phyloP scores from a whole-genome alignment of 2,329 filamentous ascomycete species.

The Verticillium nubilum region DNA sequence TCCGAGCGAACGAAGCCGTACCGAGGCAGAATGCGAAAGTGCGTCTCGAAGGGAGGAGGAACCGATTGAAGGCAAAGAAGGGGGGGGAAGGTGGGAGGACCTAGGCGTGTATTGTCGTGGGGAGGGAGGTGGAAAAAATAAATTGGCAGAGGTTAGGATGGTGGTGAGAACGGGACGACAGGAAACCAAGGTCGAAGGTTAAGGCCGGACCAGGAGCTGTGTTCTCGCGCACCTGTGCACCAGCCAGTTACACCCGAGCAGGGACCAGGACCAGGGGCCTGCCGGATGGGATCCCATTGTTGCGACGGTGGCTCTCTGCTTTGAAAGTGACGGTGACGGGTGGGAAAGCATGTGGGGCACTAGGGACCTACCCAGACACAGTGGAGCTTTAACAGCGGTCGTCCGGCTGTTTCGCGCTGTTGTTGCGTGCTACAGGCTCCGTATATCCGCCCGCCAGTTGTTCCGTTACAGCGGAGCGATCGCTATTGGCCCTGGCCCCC shows the following conservation, averaged over 20 bases:
- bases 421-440: slow-evolving; percentile 3
- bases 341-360: background rate
- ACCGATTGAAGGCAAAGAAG: background rate
- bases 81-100: slow-evolving; percentile 4
- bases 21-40: slow-evolving; percentile 11
- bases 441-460: slow-evolving; percentile 9
- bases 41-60: slow-evolving; percentile 4
- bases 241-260: background rate
- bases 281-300: background rate
- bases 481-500: slow-evolving; percentile 7
- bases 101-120: slow-evolving; percentile 4
- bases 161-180: background rate
- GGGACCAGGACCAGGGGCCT: background rate
- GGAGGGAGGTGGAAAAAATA: slow-evolving; percentile 10
- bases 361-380: too few species aligned
- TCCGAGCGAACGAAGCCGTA: slow-evolving; percentile 15
- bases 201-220: background rate
- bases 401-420: slow-evolving; percentile 12
- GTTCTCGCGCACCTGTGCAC: background rate
- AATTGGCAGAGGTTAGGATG: slow-evolving; percentile 1
- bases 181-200: slow-evolving; percentile 3
- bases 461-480: slow-evolving; percentile 11
- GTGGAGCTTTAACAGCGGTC: slow-evolving; percentile 3
- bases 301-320: background rate
- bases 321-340: background rate